Evolutionary conservation across 306 rosid genomes (phyloP), one percentile per base, ranked within the genome.

Genomic region (Clitoria ternatea): DNA sequence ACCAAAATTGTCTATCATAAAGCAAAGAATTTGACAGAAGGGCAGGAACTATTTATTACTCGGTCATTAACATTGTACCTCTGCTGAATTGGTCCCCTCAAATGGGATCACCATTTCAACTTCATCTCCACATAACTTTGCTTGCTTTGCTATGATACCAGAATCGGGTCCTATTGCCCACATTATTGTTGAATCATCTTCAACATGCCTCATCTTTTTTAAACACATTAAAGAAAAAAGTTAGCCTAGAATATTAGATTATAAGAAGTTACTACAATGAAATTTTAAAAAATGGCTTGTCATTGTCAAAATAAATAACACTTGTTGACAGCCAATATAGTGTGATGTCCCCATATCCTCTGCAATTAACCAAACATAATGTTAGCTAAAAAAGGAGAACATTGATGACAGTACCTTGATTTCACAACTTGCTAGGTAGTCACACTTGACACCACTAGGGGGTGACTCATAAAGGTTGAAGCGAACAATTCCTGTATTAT

Each of bases 81-180:
- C 96, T 54, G 88, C 96, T 8, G 80, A 83, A 55, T 57, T 73
- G 44, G 62, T 54, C 27, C 87, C 91, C 78, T 89, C 97, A 64
- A 91, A 91, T 49, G 97, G 97, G 73, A 91, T 83, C 50, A 82
- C 82, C 75, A 91, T 75, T 82, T 91, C 96, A 57, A 87, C 85
- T 70, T 89, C 96, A 77, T 75, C 77, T 62, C 93, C 97, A 14
- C 88, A 84, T 59, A 55, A 36, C 56, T 64, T 66, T 4, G 80
- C 82, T 27, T 80, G 92, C 67, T 77, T 84, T n/a, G 93, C 96
- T 54, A 85, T 87, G 29, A 85, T 89, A 66, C 81, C 80, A 60
- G 87, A 91, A 64, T 86, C 76, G 0, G 82, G 72, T 61, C 97
- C 97, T 66, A 84, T 70, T n/a, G 93, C 97, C 96, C 96, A 91